A percentile compares a stretch with the other conserved stretches of the same genome.
These are phyloP conservation scores for Rhodotorula toruloides DNA, from an alignment of 768 basidiomycete species.

Conservation along the genomic window DNA sequence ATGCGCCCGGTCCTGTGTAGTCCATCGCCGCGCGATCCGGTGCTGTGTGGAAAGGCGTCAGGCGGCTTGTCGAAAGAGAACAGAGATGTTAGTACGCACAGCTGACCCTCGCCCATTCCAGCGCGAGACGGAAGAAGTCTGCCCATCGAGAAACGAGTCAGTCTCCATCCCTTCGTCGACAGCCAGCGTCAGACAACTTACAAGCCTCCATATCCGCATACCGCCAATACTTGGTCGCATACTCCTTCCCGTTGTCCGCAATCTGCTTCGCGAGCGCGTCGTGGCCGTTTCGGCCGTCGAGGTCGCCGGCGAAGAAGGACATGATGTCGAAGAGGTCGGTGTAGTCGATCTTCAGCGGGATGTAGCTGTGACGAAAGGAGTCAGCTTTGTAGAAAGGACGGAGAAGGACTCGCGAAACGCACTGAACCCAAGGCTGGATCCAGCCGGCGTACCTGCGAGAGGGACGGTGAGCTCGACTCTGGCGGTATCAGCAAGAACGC, in stretches of 20 bases:
- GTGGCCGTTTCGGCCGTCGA: constrained; percentile 58
- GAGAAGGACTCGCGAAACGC: constrained; percentile 3
- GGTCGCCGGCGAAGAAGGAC: constrained; percentile 66
- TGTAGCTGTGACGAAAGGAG: constrained; percentile 30
- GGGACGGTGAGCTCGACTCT: constrained; percentile 43
- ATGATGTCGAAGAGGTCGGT: constrained; percentile 60
- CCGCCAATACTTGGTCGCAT: constrained; percentile 41
- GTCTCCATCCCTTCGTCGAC: no score
- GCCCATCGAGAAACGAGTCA: not conserved
- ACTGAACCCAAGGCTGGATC: constrained; percentile 77
- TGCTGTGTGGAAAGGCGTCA: not conserved
- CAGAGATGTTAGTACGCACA: not conserved
- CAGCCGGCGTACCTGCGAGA: constrained; percentile 83
- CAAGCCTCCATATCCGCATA: constrained; percentile 44
- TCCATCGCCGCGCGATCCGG: constrained; percentile 18
- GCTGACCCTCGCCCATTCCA: constrained; percentile 42
- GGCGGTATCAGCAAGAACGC: not conserved
- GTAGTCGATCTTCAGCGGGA: constrained; percentile 44
- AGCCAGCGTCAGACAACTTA: constrained; percentile 5
- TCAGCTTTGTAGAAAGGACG: not conserved
- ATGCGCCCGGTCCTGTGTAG: constrained; percentile 12
- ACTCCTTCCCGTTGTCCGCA: constrained; percentile 53
- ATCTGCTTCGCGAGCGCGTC: constrained; percentile 59
- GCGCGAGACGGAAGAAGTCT: constrained; percentile 42
- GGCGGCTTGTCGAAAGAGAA: not conserved